These are phyloP conservation scores for Fusarium sp. DNA, from an alignment of 2,329 filamentous ascomycete species.

Conservation along the genomic window DNA sequence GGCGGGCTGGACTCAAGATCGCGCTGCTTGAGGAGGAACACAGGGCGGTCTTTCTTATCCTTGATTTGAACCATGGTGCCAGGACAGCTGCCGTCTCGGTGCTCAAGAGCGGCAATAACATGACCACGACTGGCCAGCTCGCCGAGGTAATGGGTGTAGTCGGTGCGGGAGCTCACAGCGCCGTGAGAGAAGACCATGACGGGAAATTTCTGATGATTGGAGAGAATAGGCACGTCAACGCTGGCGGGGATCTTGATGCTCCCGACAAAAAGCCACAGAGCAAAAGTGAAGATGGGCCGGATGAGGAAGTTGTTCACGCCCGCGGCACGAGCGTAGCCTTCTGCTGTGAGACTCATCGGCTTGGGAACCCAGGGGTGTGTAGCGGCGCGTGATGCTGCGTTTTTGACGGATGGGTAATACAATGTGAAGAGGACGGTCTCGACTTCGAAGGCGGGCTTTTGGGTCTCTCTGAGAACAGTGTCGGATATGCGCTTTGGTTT, in stretches of 20 bases:
- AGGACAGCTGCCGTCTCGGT: conserved; percentile 62
- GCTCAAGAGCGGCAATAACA: conserved; percentile 60
- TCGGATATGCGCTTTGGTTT: conserved; percentile 46
- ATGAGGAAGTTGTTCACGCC: conserved; percentile 55
- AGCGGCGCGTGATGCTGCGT: conserved; percentile 37
- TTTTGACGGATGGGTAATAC: conserved; percentile 56
- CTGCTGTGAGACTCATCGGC: conserved; percentile 55
- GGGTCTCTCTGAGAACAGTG: conserved; percentile 47
- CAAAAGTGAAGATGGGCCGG: conserved; percentile 54
- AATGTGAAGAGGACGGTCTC: conserved; percentile 60
- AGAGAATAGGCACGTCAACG: conserved; percentile 55
- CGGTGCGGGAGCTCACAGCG: conserved; percentile 59
- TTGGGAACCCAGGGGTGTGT: conserved; percentile 57
- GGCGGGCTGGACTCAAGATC: conserved; percentile 47
- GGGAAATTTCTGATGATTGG: conserved; percentile 48
- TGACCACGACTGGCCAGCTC: conserved; percentile 60
- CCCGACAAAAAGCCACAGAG: conserved; percentile 54
- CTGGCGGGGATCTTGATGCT: conserved; percentile 57
- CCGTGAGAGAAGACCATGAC: conserved; percentile 63
- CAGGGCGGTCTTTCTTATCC: conserved; percentile 43
- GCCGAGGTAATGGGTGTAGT: conserved; percentile 62
- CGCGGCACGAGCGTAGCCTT: conserved; percentile 58
- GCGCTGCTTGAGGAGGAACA: conserved; percentile 49
- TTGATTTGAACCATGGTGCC: conserved; percentile 52
- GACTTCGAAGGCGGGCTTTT: conserved; percentile 55